Evolutionary conservation across 106 monocot genomes (phyloP), one percentile per base, ranked within the genome.

Genomic region (Allium cepa): DNA sequence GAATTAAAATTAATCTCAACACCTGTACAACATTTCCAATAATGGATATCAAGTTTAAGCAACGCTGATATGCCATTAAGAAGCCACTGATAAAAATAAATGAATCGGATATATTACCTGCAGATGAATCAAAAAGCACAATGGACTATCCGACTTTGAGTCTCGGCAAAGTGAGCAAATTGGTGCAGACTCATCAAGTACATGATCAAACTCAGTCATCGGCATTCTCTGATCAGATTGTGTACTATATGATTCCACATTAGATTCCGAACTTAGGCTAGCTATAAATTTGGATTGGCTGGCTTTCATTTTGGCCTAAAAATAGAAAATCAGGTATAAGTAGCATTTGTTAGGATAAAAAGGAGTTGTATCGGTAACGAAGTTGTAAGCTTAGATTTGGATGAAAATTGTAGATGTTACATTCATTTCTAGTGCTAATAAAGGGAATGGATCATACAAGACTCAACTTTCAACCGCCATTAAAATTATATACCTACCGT

Each of bases 151-250:
- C 10, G 96, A 81, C 67, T 88, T 74, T 65, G 82, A 62, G 17
- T 82, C 96, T 49, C 74, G 84, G 65, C 96, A 97, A 50, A 97
- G 82, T 22, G 92, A 89, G 74, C 96, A 97, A 66, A 88, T 53
- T 58, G 79, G 83, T 60, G 72, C 27, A 27, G 83, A 72, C 56
- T 97, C 78, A 75, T 87, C 86, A 11, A 52, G 22, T 16, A 26
- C 68, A 71, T 58, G 28, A 26, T 59, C 52, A 28, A 67, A 55
- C 18, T 71, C 63, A 50, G 47, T 27, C 8, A 63, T 57, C 14
- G 71, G 61, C 60, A 36, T 47, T 46, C 64, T 71, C 60, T 71
- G 49, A 36, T 82, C 55, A 56, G 52, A 55, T 68, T 45, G 27
- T 76, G 56, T 69, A 75, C 7, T 45, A 68, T 56, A 83, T 52